Evolutionary conservation across 1,139 yeast species (phyloP), one percentile per base, ranked within the genome.

Genomic region (Lodderomyces beijingensis): DNA sequence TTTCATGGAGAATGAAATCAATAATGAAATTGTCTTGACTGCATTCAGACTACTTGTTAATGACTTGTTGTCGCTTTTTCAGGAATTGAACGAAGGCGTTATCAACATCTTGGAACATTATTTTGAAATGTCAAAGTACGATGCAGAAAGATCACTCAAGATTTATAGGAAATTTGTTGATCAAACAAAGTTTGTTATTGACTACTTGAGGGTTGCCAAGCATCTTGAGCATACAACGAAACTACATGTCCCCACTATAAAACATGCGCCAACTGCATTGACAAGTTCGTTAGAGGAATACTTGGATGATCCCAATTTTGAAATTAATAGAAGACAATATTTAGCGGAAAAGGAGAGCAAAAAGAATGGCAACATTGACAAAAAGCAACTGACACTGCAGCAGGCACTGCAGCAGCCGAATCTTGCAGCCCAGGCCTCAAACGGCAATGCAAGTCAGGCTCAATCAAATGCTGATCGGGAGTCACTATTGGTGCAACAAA

Each of bases 181-280:
- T 40, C 79, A 87, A 53, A 91, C 98, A 0, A 80, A 81, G 35
- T 82, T 81, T 50, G 97, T 89, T 13, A 91, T 91, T 28, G 83
- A 80, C 46, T 91, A 83, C 55, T 69, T 91, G 49, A 77, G 94
- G 46, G 80, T 84, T 13, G 98, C 97, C 4, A 89, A 91, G 52
- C 89, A 83, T 53, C 66, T 86, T 46, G 95, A 87, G 54, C 76
- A 79, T 50, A 78, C 91, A 3, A 87, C 97, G 1, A 88, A 88
- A 48, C 65, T 91, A 40, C 88, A 84, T 51, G 95, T 91, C 19
- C 98, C 98, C 17, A 89, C 95, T 10, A 89, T 91, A 40, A 87
- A 87, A 55, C 98, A 91, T 58, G 96, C 97, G 0, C 97, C 97
- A 10, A 89, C 96, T 2, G 93, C 95, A 17, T 70, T 91, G 47